phyloP scores from a whole-genome alignment of 2,329 filamentous ascomycete genomes.

The Neopestalotiopsis clavispora region DNA sequence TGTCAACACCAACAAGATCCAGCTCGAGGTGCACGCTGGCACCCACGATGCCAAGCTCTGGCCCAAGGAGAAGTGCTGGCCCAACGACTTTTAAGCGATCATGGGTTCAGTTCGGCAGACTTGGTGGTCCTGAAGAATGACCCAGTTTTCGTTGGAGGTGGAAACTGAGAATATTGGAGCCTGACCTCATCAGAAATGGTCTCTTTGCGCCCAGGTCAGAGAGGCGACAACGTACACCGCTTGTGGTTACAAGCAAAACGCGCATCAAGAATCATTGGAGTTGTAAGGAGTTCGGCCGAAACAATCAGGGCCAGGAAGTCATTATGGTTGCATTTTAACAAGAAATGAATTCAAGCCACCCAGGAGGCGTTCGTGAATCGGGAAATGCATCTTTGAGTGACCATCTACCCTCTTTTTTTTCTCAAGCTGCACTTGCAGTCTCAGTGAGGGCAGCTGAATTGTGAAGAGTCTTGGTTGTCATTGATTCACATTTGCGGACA shows the following conservation, averaged over 20 bases:
- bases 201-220: background rate
- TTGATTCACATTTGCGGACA: too few species aligned
- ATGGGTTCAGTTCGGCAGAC: background rate
- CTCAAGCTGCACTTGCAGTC: too few species aligned
- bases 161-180: too few species aligned
- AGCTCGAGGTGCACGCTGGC: slow-evolving; percentile 56
- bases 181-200: too few species aligned
- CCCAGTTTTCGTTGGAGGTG: too few species aligned
- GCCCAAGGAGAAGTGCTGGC: slow-evolving; percentile 65
- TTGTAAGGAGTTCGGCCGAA: background rate
- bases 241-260: background rate
- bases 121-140: background rate
- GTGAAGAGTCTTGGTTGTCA: background rate
- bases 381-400: background rate
- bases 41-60: slow-evolving; percentile 55
- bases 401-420: background rate
- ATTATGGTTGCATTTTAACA: background rate
- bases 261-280: background rate
- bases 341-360: background rate
- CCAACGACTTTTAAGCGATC: slow-evolving; percentile 46
- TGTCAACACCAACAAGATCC: slow-evolving; percentile 54
- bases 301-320: background rate
- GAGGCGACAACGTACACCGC: background rate
- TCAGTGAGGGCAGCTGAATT: background rate
- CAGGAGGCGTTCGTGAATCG: background rate